Conservation (phyloP, 148 eudicot genomes). For the Vaccinium myrtillus region DNA sequence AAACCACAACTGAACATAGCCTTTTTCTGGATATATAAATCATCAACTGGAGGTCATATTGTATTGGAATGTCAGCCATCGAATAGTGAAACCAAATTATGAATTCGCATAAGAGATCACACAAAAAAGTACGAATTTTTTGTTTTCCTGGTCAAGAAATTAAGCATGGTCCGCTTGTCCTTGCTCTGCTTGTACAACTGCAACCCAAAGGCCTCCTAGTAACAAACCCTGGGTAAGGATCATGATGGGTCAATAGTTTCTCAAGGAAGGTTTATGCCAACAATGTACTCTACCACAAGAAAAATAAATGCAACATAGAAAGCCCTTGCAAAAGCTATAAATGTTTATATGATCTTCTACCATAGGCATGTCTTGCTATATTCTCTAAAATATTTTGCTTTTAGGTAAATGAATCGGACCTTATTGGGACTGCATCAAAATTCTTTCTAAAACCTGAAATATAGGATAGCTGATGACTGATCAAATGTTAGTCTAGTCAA, state of each 20-base stretch:
- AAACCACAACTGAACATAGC: not conserved
- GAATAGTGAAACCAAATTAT: not conserved
- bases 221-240: conserved; percentile 50
- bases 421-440: not conserved
- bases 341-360: not conserved
- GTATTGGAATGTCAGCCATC: not conserved
- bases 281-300: not conserved
- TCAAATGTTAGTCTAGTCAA: too few species aligned
- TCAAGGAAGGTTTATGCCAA: too few species aligned
- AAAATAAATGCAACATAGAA: not conserved
- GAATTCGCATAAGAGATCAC: conserved; percentile 2
- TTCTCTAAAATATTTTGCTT: not conserved
- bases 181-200: conserved; percentile 48
- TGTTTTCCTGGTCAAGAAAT: conserved; percentile 54
- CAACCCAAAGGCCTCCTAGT: conserved; percentile 70
- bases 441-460: not conserved
- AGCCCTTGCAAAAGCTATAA: not conserved
- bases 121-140: conserved; percentile 53
- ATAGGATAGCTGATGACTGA: not conserved
- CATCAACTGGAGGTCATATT: not conserved
- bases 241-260: not conserved
- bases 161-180: conserved; percentile 61
- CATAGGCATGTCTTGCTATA: not conserved
- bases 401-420: not conserved
- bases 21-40: not conserved